Base-by-base conservation (phyloP, 306 rosid species). In the Prunus padus region DNA sequence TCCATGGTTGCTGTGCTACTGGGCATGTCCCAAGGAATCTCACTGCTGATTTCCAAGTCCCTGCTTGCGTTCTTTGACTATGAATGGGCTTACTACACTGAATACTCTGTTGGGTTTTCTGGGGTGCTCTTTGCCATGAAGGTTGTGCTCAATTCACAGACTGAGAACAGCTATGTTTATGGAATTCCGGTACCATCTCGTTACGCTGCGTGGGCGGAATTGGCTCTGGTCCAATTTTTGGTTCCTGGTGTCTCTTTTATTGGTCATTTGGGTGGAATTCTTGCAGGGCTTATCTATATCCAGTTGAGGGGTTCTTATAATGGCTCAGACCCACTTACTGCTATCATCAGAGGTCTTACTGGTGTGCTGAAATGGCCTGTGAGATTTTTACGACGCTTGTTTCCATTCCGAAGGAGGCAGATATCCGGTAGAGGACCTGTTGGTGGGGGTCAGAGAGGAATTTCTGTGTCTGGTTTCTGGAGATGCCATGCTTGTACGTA, bases 61-160 rank as follows among this genome's bases (percentile, higher is more conserved):
- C 72, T 95, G 60, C 86, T 90, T 20, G 9, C 88, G 23, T 83
- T 92, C 47, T 89, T 95, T 60, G 91, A 92, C 71, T 88, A 87
- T 11, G 83, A 87, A 33, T 79, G 37, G 67, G 46, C 96, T 37
- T 95, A 86, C 69, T 95, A 90, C 77, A 52, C 70, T 1, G 96
- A 92, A 46, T 89, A 87, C 62, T 73, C 97, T 3, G 97, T 85
- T 3, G 98, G 98, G 9, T 95, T 92, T 82, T 95, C 97, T 28
- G 97, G 98, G 9, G 95, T 95, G 22, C 87, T 95, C 23, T 95
- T 95, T 63, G 98, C 97, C 30, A 79, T 95, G 98, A 95, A 92
- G 76, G 97, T 95, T 15, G 91, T 95, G 52, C 97, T 95, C 7
- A 86, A 88, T 59, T 85, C 92, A 3, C 88, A 65, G 55, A 56